Percentiles rank a stretch among this genome's conserved stretches.
phyloP scores from a whole-genome alignment of 2,329 filamentous ascomycete species.

The Akanthomyces dipterigenus region DNA sequence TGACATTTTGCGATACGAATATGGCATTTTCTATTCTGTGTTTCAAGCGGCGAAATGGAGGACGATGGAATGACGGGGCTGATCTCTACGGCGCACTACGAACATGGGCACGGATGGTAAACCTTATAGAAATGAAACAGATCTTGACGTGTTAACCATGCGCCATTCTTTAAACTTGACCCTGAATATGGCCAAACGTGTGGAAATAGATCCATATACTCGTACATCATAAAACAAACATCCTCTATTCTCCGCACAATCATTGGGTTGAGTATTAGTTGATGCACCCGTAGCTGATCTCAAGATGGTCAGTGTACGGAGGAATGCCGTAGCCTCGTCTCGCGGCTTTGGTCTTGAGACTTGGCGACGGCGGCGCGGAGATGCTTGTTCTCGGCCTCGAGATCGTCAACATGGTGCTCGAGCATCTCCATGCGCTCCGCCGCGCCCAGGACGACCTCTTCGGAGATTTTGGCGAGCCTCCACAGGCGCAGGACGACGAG shows the following conservation, averaged over 20 bases:
- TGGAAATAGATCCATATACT: neutral
- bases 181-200: neutral
- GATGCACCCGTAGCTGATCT: neutral
- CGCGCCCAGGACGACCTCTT: conserved; percentile 59
- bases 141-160: neutral
- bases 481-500: conserved; percentile 60
- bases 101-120: neutral
- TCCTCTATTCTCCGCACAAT: no score
- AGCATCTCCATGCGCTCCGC: conserved; percentile 56
- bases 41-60: no score
- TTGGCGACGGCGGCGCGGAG: conserved; percentile 13
- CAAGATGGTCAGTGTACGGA: neutral
- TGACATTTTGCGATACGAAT: neutral
- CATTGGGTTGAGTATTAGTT: neutral
- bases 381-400: conserved; percentile 40
- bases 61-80: no score
- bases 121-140: conserved; percentile 5
- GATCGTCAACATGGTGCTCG: conserved; percentile 41
- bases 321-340: neutral
- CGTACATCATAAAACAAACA: neutral
- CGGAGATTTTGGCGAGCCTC: conserved; percentile 64
- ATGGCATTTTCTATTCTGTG: no score
- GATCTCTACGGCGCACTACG: conserved; percentile 2
- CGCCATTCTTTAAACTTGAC: neutral
- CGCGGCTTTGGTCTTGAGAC: neutral